A percentile compares a stretch with the other conserved stretches of the same genome.
phyloP scores from a whole-genome alignment of 208 protist species.

The Trypanosoma grayi region DNA sequence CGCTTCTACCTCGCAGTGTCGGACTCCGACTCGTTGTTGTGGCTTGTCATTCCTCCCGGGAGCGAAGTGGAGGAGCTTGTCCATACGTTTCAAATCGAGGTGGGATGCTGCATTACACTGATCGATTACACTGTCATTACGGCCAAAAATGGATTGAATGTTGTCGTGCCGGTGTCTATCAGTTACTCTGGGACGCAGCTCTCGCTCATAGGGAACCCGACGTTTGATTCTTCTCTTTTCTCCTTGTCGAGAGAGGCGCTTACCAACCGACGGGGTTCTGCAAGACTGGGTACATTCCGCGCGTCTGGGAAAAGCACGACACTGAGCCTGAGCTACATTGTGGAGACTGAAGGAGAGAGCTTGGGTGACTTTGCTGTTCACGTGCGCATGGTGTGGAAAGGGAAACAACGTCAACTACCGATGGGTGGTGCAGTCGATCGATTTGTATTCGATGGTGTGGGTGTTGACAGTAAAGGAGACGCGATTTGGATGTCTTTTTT shows the following conservation, averaged over 20 bases:
- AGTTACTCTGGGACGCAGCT: slow-evolving; percentile 36
- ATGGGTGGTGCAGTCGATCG: not conserved
- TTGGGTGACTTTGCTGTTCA: slow-evolving; percentile 42
- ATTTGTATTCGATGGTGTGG: slow-evolving; percentile 38
- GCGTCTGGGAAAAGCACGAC: slow-evolving; percentile 1
- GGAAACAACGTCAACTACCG: slow-evolving; percentile 20
- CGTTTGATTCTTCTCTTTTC: slow-evolving; percentile 34
- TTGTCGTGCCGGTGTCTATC: slow-evolving; percentile 50
- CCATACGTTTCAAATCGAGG: slow-evolving; percentile 58
- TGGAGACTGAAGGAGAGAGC: slow-evolving; percentile 29
- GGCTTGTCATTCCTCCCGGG: slow-evolving; percentile 52
- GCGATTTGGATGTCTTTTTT: slow-evolving; percentile 31
- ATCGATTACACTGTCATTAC: slow-evolving; percentile 43
- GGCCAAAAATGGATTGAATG: slow-evolving; percentile 66
- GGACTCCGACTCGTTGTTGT: slow-evolving; percentile 55
- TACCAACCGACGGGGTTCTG: slow-evolving; percentile 8
- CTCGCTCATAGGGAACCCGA: slow-evolving; percentile 57
- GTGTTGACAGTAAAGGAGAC: slow-evolving; percentile 54
- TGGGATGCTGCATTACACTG: slow-evolving; percentile 66
- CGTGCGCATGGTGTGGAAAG: slow-evolving; percentile 61
- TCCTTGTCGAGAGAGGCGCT: slow-evolving; percentile 43
- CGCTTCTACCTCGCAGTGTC: slow-evolving; percentile 81
- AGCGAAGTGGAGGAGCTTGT: slow-evolving; percentile 55
- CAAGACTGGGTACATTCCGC: not conserved
- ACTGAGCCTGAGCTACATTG: slow-evolving; percentile 41